phyloP scores from a whole-genome alignment of 2,329 filamentous ascomycete species.

The Dichotomopilus funicola region DNA sequence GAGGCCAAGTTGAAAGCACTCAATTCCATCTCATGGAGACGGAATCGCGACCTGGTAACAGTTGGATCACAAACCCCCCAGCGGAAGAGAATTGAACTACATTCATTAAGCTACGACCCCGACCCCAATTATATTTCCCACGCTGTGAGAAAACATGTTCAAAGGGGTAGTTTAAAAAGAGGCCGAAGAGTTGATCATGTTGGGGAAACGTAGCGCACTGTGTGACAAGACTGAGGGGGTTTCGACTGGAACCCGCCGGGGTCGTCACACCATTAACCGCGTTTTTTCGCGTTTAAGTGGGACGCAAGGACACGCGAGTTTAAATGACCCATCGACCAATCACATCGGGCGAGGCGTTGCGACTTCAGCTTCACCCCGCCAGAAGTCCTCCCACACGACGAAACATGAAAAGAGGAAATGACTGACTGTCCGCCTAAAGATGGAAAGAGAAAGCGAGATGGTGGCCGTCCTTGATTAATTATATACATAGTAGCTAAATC shows the following conservation, averaged over 20 bases:
- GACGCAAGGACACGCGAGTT: background rate
- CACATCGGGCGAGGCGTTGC: background rate
- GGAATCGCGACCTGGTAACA: background rate
- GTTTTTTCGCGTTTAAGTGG: slow-evolving; percentile 10
- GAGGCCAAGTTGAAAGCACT: background rate
- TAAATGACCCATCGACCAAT: background rate
- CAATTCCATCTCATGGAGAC: no score
- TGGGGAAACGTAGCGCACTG: background rate
- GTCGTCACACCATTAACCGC: background rate
- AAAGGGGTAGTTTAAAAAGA: background rate
- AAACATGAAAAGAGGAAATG: no score
- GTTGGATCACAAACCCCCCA: background rate
- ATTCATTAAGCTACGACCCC: no score
- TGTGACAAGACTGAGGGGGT: background rate
- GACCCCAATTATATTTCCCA: no score
- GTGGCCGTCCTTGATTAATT: no score
- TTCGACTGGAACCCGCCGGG: background rate
- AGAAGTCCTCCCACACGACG: no score
- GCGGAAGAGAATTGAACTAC: no score
- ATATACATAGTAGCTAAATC: no score
- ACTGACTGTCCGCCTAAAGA: no score
- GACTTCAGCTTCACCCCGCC: background rate
- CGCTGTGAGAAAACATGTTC: background rate
- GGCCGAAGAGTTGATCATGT: background rate
- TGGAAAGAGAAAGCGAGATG: no score